Conservation (phyloP, 306 rosid species). For the Quercus wislizeni region DNA sequence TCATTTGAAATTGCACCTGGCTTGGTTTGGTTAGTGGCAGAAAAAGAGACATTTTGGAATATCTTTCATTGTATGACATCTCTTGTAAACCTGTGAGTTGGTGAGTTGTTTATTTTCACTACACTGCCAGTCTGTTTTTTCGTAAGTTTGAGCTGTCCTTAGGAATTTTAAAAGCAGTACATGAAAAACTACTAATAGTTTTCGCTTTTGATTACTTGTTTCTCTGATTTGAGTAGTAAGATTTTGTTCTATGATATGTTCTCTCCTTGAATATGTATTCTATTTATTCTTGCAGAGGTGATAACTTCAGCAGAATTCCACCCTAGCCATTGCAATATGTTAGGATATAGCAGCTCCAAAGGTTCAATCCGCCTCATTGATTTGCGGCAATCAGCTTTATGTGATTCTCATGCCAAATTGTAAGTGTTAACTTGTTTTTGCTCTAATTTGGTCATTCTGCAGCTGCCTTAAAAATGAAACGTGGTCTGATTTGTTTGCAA, state of each 20-base stretch:
- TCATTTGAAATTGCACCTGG: not conserved
- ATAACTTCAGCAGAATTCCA: slow-evolving; percentile 99
- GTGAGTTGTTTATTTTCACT: not conserved
- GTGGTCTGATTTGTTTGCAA: not conserved
- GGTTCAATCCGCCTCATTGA: slow-evolving; percentile 97
- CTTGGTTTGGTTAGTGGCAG: not conserved
- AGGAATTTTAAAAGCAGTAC: not conserved
- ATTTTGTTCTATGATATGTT: slow-evolving; percentile 1
- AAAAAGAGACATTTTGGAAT: not conserved
- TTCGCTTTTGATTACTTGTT: not conserved
- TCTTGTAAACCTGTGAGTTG: not conserved
- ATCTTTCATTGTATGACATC: not conserved
- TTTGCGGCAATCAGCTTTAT: slow-evolving; percentile 96
- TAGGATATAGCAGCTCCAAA: slow-evolving; percentile 98
- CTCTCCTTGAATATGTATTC: slow-evolving; percentile 16
- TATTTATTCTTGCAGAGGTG: slow-evolving; percentile 72
- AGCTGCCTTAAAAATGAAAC: not conserved
- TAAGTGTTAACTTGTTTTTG: slow-evolving; percentile 36
- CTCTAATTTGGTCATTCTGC: not conserved
- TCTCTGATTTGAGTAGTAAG: not conserved
- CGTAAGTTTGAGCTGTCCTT: not conserved
- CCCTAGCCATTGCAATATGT: slow-evolving; percentile 85
- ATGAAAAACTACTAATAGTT: not conserved
- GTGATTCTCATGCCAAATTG: slow-evolving; percentile 96
- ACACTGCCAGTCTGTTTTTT: not conserved